Evolutionary conservation across 805 yeast genomes (phyloP), one percentile per base, ranked within the genome.

Genomic region (Nakazawaea laoshanensis): DNA sequence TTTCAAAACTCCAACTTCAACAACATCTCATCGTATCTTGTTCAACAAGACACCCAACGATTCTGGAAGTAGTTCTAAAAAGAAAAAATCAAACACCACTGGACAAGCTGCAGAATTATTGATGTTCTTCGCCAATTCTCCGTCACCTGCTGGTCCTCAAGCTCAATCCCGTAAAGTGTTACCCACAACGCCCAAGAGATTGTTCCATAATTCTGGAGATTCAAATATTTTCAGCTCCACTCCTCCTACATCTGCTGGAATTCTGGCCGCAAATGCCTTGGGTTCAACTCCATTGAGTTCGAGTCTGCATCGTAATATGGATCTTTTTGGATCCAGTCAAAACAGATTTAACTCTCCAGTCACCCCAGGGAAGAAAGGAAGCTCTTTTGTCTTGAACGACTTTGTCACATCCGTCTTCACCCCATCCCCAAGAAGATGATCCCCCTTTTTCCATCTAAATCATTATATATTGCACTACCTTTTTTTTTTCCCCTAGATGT

Each of bases 101-200:
- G 33, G 37, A 30, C 92, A 82, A 53, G 95, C 94, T 10, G 95
- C 94, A 1, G 89, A 80, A 50, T 57, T 85, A 40, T 65, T 85
- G 40, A 70, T 85, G 73, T 85, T 73, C 53, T 61, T 85, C 44
- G 94, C 95, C 2, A 80, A 88, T 5, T 81, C 92, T 7, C 95
- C 95, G 2, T 36, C 39, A 5, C 39, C 39, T 15, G 30, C 27
- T 13, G 20, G 32, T 7, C 22, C 20, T n/a, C 35, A 25, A 5
- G 24, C 18, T n/a, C 29, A 36, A 19, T 20, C 29, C 13, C 24
- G 33, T 10, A 29, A 19, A 15, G 22, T 25, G 14, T 24, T 36
- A 16, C 39, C 39, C 19, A 36, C 35, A 3, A 36, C 39, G 3
- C 39, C 39, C 19, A 36, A 36, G 29, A 30, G 32, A 31, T 31